Base-by-base conservation (phyloP, 495 filamentous ascomycete genomes). In the Aspergillus olivimuriae region DNA sequence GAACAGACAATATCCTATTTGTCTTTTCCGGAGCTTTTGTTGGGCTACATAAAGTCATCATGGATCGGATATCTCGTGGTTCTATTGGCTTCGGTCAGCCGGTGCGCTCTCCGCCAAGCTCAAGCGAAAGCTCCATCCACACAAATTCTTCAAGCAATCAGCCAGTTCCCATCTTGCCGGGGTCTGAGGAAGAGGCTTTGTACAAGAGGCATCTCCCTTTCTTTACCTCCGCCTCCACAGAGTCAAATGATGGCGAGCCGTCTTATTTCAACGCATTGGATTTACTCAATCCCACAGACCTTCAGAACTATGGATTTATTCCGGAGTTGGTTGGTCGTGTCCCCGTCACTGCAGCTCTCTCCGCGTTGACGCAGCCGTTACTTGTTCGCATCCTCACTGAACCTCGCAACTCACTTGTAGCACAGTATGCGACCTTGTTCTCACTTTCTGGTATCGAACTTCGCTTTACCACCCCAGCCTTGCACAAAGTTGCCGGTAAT, bases 21-120 rank as follows among this genome's bases (percentile, higher is more conserved):
- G 84, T 98, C 35, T 95, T 89, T 62, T 90, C 89, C 11, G 92
- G 92, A 12, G 92, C 92, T 8, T 98, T 98, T 55, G 86, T 91
- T 19, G 92, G 92, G 7, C 76, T 98, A 9, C 83, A 95, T 53
- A 96, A 95, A 57, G 74, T 85, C 19, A 80, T 97, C 35, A 77
- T 91, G 46, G 82, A 92, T 36, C 80, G 92, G 19, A 82, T 96
- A 43, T 81, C 87, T 12, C 86, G 86, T 48, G 89, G 89, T 5
- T 86, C 84, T 4, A 92, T 98, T 28, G 92, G 92, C 2, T 98
- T 98, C 52, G 90, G 89, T 22, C 87, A 90, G 4, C 77, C 82
- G 4, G 78, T 96, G 7, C 81, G 87, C 10, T 56, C 65, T 30
- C 60, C 65, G 15, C 56, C 63, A 14, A 56, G 32, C 18, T 50